Conservation (phyloP, 2,329 filamentous ascomycete genomes). For the Drechslerella dactyloides region DNA sequence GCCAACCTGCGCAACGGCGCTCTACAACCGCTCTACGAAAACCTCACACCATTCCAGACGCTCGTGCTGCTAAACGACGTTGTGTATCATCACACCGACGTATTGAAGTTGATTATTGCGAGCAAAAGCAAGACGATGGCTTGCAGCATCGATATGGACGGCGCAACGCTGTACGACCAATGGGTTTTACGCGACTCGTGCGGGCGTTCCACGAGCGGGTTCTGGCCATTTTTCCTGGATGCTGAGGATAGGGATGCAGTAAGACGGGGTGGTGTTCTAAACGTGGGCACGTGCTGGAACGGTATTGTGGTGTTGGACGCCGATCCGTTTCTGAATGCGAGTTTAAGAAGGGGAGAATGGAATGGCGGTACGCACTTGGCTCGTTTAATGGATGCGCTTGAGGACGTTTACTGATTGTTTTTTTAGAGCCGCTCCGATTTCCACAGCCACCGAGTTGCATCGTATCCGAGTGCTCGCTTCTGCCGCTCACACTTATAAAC, state of each 20-base stretch:
- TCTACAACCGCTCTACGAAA: conserved; percentile 38
- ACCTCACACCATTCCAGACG: conserved; percentile 17
- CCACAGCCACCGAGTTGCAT: conserved; percentile 33
- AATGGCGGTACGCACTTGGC: conserved; percentile 12
- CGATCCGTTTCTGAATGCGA: conserved; percentile 34
- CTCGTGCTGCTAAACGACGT: conserved; percentile 43
- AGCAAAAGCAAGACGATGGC: conserved; percentile 33
- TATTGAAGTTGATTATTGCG: conserved; percentile 32
- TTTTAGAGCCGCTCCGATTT: conserved; percentile 37
- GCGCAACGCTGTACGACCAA: conserved; percentile 36
- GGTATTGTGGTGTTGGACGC: conserved; percentile 41
- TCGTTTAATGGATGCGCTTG: background rate
- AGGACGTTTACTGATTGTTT: background rate
- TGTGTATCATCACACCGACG: conserved; percentile 36
- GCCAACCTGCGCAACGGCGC: conserved; percentile 39
- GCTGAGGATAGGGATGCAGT: conserved; percentile 17
- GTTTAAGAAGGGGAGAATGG: conserved; percentile 14
- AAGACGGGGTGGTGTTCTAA: conserved; percentile 17
- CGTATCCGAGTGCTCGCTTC: conserved; percentile 34
- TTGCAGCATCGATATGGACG: conserved; percentile 41
- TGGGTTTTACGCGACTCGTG: conserved; percentile 43
- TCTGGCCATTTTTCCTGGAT: conserved; percentile 44
- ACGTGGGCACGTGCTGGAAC: conserved; percentile 49
- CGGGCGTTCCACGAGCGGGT: conserved; percentile 27
- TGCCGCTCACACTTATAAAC: conserved; percentile 42